Percentiles rank a stretch among this genome's conserved stretches.
Evolutionary conservation across 208 protist species (phyloP).

Genomic region (Lotmaria passim): DNA sequence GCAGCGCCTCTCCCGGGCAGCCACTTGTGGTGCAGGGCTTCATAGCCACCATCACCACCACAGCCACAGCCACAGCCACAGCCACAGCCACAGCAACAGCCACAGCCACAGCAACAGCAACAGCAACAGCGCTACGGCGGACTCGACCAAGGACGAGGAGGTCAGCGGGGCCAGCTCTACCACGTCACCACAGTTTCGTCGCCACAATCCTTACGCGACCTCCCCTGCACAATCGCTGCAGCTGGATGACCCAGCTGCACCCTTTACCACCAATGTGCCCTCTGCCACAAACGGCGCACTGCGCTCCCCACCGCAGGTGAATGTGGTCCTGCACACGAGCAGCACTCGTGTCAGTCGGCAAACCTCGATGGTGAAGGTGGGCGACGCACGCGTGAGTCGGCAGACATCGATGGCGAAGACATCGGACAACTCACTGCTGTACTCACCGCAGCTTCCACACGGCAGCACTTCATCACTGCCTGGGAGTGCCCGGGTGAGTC

Average conservation of each 20-base stretch:
- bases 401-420: constrained; percentile 17
- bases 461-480: not conserved
- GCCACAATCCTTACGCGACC: constrained; percentile 28
- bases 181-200: constrained; percentile 15
- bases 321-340: constrained; percentile 3
- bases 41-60: not conserved
- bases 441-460: constrained; percentile 12
- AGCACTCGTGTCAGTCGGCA: constrained; percentile 1
- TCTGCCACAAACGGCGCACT: not conserved
- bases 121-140: not conserved
- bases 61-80: not conserved
- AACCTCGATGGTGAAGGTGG: constrained; percentile 12
- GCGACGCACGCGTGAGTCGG: constrained; percentile 9
- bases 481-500: constrained; percentile 2
- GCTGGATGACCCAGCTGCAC: not conserved
- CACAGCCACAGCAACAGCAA: not conserved
- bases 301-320: constrained; percentile 13
- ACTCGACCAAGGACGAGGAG: constrained; percentile 1
- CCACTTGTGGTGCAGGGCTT: not conserved
- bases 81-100: not conserved
- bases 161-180: constrained; percentile 11
- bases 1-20: constrained; percentile 2
- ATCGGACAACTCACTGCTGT: not conserved
- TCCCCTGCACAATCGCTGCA: constrained; percentile 11
- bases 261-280: not conserved